Evolutionary conservation across 2,329 filamentous ascomycete genomes (phyloP).

Genomic region (Microsporum audouinii): DNA sequence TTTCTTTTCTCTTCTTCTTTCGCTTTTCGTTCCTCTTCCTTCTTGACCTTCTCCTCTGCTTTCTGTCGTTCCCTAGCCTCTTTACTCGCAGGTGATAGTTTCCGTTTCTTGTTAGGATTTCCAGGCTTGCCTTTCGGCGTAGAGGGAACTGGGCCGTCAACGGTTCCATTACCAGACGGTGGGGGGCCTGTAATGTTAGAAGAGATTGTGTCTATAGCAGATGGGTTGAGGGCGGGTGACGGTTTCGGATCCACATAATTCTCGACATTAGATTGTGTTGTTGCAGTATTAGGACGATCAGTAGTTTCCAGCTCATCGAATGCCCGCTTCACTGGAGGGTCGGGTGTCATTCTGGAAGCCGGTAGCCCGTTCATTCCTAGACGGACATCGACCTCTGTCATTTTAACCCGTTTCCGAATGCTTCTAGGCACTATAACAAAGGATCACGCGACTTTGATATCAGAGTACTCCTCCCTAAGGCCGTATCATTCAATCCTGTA

Average conservation of each 20-base stretch:
- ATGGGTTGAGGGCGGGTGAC: not conserved
- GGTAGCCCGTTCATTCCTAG: slow-evolving; percentile 4
- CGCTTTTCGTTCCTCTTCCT: slow-evolving; percentile 32
- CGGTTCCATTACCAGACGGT: slow-evolving; percentile 7
- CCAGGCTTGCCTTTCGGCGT: slow-evolving; percentile 11
- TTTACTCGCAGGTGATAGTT: slow-evolving; percentile 23
- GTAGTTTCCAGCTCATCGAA: slow-evolving; percentile 19
- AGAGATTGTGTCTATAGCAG: not conserved
- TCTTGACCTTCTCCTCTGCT: slow-evolving; percentile 21
- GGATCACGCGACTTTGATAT: not conserved
- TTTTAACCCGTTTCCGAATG: not conserved
- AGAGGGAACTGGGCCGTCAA: slow-evolving; percentile 9
- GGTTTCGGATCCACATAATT: not conserved
- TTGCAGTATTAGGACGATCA: not conserved
- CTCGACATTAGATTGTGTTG: not conserved
- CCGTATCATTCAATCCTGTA: not conserved
- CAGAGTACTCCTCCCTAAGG: not conserved
- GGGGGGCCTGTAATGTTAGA: not conserved
- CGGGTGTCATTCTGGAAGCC: slow-evolving; percentile 8
- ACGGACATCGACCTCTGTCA: slow-evolving; percentile 9
- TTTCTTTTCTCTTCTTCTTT: slow-evolving; percentile 41
- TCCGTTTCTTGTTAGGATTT: slow-evolving; percentile 22
- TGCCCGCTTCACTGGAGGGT: slow-evolving; percentile 20
- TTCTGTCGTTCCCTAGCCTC: slow-evolving; percentile 24
- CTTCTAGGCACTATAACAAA: not conserved